Conservation (phyloP, 2,329 filamentous ascomycete genomes). For the Chalaropsis thielavioides region DNA sequence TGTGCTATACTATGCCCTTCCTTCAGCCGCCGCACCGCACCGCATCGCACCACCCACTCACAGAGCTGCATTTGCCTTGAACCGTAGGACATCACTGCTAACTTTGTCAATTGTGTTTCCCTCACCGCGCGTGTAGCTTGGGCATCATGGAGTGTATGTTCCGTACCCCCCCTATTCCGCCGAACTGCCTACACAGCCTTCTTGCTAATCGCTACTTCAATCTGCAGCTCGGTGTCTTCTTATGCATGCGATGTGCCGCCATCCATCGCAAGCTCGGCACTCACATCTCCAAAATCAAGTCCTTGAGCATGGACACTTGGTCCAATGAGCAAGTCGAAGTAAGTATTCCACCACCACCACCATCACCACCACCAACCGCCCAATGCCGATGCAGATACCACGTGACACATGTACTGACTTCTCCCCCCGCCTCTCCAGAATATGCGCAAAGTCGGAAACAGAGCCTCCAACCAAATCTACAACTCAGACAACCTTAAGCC, state of each 20-base stretch:
- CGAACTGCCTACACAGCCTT: background rate
- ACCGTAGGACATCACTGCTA: conserved; percentile 18
- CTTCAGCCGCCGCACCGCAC: background rate
- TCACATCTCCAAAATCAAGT: conserved; percentile 97
- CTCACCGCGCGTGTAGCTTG: conserved; percentile 56
- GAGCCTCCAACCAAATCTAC: conserved; percentile 70
- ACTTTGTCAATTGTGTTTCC: conserved; percentile 13
- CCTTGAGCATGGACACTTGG: conserved; percentile 97
- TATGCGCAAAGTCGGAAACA: conserved; percentile 88
- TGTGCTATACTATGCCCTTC: background rate
- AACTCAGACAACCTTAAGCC: conserved; percentile 75
- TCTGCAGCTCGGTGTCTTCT: conserved; percentile 74
- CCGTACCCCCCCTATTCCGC: background rate
- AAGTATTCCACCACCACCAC: conserved; percentile 25
- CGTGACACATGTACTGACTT: background rate
- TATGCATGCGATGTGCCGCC: conserved; percentile 94
- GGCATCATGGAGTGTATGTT: conserved; percentile 88
- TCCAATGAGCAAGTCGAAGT: conserved; percentile 92
- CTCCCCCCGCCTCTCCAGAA: conserved; percentile 39
- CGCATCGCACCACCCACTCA: background rate
- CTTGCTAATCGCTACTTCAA: background rate
- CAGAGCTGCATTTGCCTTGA: background rate
- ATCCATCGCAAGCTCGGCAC: conserved; percentile 94
- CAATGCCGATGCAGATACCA: background rate
- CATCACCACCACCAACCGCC: too few relatives aligned